Base-by-base conservation (phyloP, 1,139 yeast species). In the Hyphopichia buzzinii region DNA sequence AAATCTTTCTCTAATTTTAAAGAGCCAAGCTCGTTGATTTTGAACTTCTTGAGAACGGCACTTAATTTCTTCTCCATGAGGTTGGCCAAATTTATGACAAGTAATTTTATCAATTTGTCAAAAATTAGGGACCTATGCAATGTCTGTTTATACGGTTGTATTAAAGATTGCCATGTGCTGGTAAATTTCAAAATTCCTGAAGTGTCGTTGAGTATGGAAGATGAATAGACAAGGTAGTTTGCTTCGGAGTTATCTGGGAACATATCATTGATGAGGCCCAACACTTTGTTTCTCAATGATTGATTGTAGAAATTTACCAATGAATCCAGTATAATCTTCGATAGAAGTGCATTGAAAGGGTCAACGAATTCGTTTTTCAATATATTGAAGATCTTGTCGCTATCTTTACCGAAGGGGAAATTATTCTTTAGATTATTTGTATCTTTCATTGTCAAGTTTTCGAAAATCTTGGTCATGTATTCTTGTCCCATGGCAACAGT, bases 1-100 rank as follows among this genome's bases (percentile, higher is more conserved):
- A 90, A 64, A 55, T 90, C 97, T 41, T 86, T 79, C 49, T 94
- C 98, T 35, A 94, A 65, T 45, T 82, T 84, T 25, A 89, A 74
- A 0, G 95, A 82, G 0, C 97, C 97, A 34, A 86, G 63, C 47
- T 86, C 95, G 50, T 86, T 89, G 43, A 88, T 79, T 41, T 55
- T 60, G 43, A 59, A 67, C 40, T 74, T 77, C 36, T 79, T 79
- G 40, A 82, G 76, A 30, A 86, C 67, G 4, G 69, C 47, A 77
- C 89, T 76, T 29, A 92, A 66, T 49, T 81, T 81, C 47, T 76
- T 72, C 50, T 90, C 96, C 4, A 87, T 52, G 29, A 81, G 53
- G 42, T 43, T 73, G 45, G 50, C 80, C 60, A 54, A 69, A 57
- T 71, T 71, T 7, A 80, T 74, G 2, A 84, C 80, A 3, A 80